Percentiles rank a stretch among this genome's conserved stretches.
These are phyloP conservation scores for Rhypophila decipiens DNA, from an alignment of 495 filamentous ascomycete species.

Conservation along the genomic window DNA sequence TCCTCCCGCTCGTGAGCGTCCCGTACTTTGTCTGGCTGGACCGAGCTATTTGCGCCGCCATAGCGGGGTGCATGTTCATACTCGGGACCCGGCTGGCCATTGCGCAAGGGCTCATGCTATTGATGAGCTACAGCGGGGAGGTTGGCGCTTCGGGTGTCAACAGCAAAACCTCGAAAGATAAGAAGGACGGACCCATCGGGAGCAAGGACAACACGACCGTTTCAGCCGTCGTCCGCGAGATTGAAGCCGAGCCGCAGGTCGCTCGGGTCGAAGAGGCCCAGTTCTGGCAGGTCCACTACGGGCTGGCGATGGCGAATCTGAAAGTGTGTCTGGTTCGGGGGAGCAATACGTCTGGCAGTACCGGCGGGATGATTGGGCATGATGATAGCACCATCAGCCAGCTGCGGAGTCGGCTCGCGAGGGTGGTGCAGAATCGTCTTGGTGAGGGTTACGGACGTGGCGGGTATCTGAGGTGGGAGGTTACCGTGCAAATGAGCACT, in stretches of 20 bases:
- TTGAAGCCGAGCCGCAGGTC: conserved; percentile 71
- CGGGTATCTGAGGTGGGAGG: conserved; percentile 78
- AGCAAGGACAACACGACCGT: conserved; percentile 44
- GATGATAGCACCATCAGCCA: conserved; percentile 61
- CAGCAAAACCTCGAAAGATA: conserved; percentile 4
- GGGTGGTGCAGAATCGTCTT: conserved; percentile 75
- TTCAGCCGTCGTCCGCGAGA: conserved; percentile 70
- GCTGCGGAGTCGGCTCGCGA: conserved; percentile 65
- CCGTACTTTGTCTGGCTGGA: conserved; percentile 74
- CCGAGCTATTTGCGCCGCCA: conserved; percentile 67
- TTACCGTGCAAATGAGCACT: conserved; percentile 47
- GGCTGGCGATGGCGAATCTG: conserved; percentile 89
- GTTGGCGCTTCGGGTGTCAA: background rate
- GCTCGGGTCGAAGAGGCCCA: conserved; percentile 76
- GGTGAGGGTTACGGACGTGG: conserved; percentile 83
- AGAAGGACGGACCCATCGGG: background rate
- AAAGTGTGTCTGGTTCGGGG: conserved; percentile 57
- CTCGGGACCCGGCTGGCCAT: conserved; percentile 77
- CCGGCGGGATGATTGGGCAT: too few species aligned
- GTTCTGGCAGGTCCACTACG: conserved; percentile 99
- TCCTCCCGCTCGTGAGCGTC: conserved; percentile 76
- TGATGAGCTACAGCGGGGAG: conserved; percentile 69
- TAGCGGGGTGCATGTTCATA: conserved; percentile 78
- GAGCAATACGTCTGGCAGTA: too few species aligned
- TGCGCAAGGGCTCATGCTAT: conserved; percentile 81